Conservation (phyloP, 805 yeast genomes). For the Zygoascus ofunaensis region DNA sequence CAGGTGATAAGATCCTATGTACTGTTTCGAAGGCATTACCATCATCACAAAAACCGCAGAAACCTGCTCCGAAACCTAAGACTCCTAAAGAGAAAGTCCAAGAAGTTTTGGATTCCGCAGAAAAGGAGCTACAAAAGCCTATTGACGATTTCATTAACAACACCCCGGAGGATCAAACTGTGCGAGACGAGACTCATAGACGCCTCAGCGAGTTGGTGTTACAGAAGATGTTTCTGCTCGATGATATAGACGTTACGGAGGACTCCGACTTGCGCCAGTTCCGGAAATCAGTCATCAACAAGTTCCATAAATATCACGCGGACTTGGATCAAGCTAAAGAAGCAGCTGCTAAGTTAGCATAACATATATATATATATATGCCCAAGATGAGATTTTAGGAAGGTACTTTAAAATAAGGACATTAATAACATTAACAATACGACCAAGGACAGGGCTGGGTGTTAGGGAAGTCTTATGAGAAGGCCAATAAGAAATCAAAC, state of each 20-base stretch:
- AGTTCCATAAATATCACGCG: conserved; percentile 25
- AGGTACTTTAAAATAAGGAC: too few relatives aligned
- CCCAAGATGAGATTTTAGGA: too few relatives aligned
- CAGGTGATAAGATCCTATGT: conserved; percentile 38
- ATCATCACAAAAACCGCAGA: not conserved
- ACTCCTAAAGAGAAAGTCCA: conserved; percentile 21
- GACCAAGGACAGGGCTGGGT: too few relatives aligned
- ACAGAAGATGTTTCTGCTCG: conserved; percentile 28
- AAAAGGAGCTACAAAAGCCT: conserved; percentile 22
- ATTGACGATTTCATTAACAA: conserved; percentile 15
- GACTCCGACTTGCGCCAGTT: conserved; percentile 24
- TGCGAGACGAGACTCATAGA: conserved; percentile 23
- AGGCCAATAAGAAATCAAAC: too few relatives aligned
- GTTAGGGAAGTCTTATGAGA: too few relatives aligned
- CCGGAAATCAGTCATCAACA: conserved; percentile 28
- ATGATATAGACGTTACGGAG: conserved; percentile 27
- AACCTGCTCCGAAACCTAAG: conserved; percentile 11
- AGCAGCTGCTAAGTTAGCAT: not conserved
- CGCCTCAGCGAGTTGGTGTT: conserved; percentile 27
- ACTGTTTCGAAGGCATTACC: conserved; percentile 2
- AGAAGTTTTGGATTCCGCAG: conserved; percentile 18
- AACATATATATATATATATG: not conserved
- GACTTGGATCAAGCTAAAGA: conserved; percentile 19
- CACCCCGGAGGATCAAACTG: conserved; percentile 16
- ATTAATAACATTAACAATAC: too few relatives aligned